These are phyloP conservation scores for Lagenidium sp. DNA, from an alignment of 352 stramenopile species.

Conservation along the genomic window DNA sequence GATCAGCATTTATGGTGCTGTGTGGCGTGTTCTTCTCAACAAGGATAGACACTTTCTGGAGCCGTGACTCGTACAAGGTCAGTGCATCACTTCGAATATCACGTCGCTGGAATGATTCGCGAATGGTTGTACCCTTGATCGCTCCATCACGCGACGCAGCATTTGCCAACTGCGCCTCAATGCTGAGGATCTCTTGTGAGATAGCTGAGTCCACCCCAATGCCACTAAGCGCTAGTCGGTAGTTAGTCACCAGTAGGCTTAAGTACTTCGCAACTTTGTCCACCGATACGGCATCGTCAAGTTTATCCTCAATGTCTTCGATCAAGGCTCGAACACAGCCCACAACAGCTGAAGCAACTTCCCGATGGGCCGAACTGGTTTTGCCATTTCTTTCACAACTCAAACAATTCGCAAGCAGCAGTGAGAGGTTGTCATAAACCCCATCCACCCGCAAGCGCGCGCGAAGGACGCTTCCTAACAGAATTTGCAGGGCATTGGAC, in stretches of 20 bases:
- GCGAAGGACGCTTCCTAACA: conserved; percentile 52
- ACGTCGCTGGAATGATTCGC: conserved; percentile 65
- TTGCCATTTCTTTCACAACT: conserved; percentile 25
- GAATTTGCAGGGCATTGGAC: conserved; percentile 42
- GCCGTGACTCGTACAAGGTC: conserved; percentile 29
- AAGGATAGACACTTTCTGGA: conserved; percentile 28
- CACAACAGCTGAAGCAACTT: conserved; percentile 39
- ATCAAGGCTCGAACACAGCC: conserved; percentile 25
- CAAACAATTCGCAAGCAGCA: conserved; percentile 57
- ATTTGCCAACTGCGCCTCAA: conserved; percentile 38
- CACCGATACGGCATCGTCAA: conserved; percentile 9
- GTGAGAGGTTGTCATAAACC: conserved; percentile 46
- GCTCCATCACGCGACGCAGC: conserved; percentile 32
- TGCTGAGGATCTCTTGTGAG: conserved; percentile 33
- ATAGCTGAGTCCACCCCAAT: conserved; percentile 27
- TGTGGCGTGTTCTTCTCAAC: conserved; percentile 24
- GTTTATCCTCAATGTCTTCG: conserved; percentile 10
- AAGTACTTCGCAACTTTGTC: conserved; percentile 31
- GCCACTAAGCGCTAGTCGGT: conserved; percentile 38
- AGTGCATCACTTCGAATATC: conserved; percentile 70
- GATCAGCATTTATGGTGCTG: too few species aligned
- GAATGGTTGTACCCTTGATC: conserved; percentile 61
- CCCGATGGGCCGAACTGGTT: conserved; percentile 12
- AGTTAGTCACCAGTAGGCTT: conserved; percentile 36
- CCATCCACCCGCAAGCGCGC: conserved; percentile 18